Percentiles rank a stretch among this genome's conserved stretches.
Evolutionary conservation across 2,329 filamentous ascomycete species (phyloP).

Genomic region (Pleoardoris graminearum): DNA sequence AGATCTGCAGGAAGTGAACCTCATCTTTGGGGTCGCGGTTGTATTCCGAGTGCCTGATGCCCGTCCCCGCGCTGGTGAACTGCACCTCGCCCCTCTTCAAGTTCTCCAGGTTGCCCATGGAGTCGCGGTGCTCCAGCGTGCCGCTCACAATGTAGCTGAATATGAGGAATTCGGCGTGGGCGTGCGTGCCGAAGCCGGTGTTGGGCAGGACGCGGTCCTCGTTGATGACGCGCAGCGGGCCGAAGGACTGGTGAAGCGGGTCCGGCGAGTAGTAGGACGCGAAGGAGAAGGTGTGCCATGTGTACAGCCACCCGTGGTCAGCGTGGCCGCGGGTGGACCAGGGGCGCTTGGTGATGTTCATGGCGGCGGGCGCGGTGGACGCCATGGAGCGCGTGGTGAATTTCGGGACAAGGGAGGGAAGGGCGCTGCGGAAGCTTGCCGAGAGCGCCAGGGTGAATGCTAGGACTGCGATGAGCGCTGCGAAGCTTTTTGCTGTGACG

Average conservation of each 20-base stretch:
- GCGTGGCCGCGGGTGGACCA: constrained; percentile 74
- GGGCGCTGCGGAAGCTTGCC: constrained; percentile 42
- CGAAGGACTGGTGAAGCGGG: constrained; percentile 69
- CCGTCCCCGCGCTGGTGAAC: constrained; percentile 84
- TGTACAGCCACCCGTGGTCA: constrained; percentile 86
- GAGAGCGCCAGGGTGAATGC: constrained; percentile 53
- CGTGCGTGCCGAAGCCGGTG: constrained; percentile 81
- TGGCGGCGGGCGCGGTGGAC: constrained; percentile 28
- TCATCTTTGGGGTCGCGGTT: constrained; percentile 73
- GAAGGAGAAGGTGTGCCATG: constrained; percentile 85
- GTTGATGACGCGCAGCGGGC: constrained; percentile 80
- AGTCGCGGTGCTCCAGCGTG: constrained; percentile 85
- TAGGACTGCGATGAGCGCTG: constrained; percentile 39
- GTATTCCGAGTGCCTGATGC: constrained; percentile 79
- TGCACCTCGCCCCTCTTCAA: constrained; percentile 83
- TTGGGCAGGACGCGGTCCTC: constrained; percentile 79
- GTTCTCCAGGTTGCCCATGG: constrained; percentile 71
- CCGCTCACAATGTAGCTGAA: constrained; percentile 86
- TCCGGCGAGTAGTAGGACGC: constrained; percentile 65
- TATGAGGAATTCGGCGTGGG: constrained; percentile 85
- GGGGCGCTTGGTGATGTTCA: constrained; percentile 73
- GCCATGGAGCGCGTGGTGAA: constrained; percentile 44
- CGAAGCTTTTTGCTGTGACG: constrained; percentile 31
- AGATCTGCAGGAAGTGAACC: constrained; percentile 87
- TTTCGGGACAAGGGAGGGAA: constrained; percentile 42